Conservation (phyloP, 2,329 filamentous ascomycete genomes). For the Teratosphaeria zuluensis region DNA sequence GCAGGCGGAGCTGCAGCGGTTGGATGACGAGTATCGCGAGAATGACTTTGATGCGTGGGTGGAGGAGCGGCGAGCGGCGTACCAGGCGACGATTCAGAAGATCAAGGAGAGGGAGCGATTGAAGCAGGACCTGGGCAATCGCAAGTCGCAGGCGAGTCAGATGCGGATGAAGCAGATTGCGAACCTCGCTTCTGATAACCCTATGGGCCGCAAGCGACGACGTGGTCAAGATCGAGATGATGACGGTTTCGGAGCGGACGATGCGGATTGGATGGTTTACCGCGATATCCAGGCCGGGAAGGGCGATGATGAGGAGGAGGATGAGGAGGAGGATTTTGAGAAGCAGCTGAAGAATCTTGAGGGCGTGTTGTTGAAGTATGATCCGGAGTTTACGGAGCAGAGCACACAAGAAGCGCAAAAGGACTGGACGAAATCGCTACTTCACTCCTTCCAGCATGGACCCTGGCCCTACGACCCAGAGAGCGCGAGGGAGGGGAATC, state of each 20-base stretch:
- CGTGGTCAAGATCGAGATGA: constrained; percentile 89
- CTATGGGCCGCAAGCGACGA: constrained; percentile 63
- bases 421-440: constrained; percentile 86
- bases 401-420: constrained; percentile 84
- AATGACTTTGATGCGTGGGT: constrained; percentile 83
- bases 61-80: constrained; percentile 65
- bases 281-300: constrained; percentile 80
- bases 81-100: constrained; percentile 60
- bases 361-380: constrained; percentile 73
- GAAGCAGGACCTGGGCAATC: constrained; percentile 89
- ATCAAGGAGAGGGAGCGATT: constrained; percentile 91
- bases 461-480: constrained; percentile 76
- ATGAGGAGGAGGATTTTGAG: constrained; percentile 81
- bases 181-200: constrained; percentile 84
- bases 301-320: constrained; percentile 87
- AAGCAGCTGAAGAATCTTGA: constrained; percentile 67
- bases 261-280: constrained; percentile 97
- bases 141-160: constrained; percentile 90
- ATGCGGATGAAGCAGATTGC: constrained; percentile 98
- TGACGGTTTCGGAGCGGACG: constrained; percentile 92
- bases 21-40: constrained; percentile 73
- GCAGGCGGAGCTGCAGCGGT: constrained; percentile 68
- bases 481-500: constrained; percentile 69
- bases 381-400: constrained; percentile 82
- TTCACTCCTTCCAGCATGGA: constrained; percentile 84